These are phyloP conservation scores for Thermochaetoides thermophila DNA, from an alignment of 495 filamentous ascomycete genomes.

Conservation along the genomic window DNA sequence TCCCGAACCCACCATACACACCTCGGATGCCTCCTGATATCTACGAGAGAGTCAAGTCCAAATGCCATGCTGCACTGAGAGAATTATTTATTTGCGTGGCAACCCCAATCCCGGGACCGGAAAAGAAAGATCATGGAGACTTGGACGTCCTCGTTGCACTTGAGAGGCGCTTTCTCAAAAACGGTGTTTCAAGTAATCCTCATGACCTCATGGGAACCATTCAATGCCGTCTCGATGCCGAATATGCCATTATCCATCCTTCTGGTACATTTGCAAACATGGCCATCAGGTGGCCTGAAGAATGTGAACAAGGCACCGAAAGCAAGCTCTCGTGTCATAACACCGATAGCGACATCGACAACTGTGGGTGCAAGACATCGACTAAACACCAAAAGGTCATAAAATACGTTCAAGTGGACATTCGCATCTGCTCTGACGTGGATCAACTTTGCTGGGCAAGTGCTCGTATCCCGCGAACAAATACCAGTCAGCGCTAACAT, in stretches of 20 bases:
- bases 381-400: no score
- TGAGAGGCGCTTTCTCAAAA: conserved; percentile 17
- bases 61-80: conserved; percentile 27
- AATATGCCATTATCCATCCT: conserved; percentile 16
- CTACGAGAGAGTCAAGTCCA: conserved; percentile 28
- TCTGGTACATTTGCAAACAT: conserved; percentile 19
- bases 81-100: conserved; percentile 32
- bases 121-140: conserved; percentile 41
- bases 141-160: conserved; percentile 42
- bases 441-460: conserved; percentile 38
- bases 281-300: conserved; percentile 37
- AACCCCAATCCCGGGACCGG: conserved; percentile 39
- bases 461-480: not conserved
- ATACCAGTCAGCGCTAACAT: no score
- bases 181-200: not conserved
- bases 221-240: conserved; percentile 18
- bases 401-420: conserved; percentile 47
- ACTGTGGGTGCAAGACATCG: no score
- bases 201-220: conserved; percentile 9
- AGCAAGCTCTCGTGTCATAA: no score
- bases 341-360: no score
- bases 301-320: no score
- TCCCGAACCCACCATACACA: conserved; percentile 29
- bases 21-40: conserved; percentile 41
- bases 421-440: conserved; percentile 33